Evolutionary conservation across 176 grass and related monocot species (phyloP).

Genomic region (Musa schizocarpa): DNA sequence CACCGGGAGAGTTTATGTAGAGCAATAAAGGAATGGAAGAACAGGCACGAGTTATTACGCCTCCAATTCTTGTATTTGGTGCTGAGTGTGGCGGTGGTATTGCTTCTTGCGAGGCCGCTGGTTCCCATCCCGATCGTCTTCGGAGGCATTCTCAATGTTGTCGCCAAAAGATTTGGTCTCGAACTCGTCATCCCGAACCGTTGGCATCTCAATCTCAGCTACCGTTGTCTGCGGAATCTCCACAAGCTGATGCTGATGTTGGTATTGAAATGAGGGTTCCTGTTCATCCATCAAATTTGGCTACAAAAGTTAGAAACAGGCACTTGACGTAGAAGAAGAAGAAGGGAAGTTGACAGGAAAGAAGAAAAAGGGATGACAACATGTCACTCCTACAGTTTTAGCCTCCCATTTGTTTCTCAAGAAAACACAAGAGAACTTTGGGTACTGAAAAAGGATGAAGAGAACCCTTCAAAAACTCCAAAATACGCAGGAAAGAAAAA

Average conservation of each 20-base stretch:
- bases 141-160: slow-evolving; percentile 31
- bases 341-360: too few species aligned
- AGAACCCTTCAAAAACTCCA: background rate
- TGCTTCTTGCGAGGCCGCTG: slow-evolving; percentile 76
- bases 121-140: slow-evolving; percentile 41
- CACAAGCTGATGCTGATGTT: slow-evolving; percentile 29
- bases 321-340: too few species aligned
- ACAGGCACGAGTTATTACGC: slow-evolving; percentile 20
- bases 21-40: background rate
- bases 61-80: slow-evolving; percentile 87
- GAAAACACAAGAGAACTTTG: background rate
- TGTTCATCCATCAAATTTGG: slow-evolving; percentile 39
- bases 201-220: slow-evolving; percentile 36
- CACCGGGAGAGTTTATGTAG: too few species aligned
- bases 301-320: slow-evolving; percentile 5
- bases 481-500: background rate
- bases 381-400: background rate
- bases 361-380: too few species aligned
- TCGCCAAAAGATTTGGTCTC: slow-evolving; percentile 73
- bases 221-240: slow-evolving; percentile 21
- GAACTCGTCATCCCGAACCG: slow-evolving; percentile 35
- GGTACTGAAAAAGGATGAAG: background rate
- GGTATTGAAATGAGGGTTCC: slow-evolving; percentile 23
- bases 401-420: background rate
- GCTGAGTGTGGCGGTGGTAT: slow-evolving; percentile 92